A percentile compares a stretch with the other conserved stretches of the same genome.
Conservation (phyloP, 169 alveolate genomes). For the Eimeria brunetti region DNA sequence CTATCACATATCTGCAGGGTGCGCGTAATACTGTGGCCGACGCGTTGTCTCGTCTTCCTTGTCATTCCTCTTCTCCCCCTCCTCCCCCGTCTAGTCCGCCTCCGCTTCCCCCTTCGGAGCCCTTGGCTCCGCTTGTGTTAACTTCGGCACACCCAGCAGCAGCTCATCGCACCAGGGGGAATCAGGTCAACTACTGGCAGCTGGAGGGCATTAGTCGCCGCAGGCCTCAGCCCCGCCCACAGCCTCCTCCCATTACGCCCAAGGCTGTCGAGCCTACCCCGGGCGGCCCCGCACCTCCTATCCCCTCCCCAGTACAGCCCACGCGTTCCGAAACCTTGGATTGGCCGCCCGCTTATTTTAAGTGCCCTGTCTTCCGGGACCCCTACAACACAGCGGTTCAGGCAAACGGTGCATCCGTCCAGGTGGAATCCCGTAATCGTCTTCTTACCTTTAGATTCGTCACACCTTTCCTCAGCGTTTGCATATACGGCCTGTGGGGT, state of each 20-base stretch:
- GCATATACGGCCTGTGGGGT: constrained; percentile 7
- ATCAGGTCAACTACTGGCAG: background rate
- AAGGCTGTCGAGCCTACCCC: background rate
- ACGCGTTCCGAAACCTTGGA: background rate
- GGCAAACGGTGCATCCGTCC: background rate
- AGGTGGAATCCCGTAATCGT: background rate
- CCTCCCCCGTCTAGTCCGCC: no score
- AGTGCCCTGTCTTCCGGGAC: constrained; percentile 6
- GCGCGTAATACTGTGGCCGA: background rate
- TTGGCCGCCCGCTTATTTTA: constrained; percentile 6
- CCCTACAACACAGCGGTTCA: background rate
- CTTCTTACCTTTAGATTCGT: background rate
- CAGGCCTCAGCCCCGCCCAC: background rate
- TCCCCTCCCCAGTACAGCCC: background rate
- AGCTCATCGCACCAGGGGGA: background rate
- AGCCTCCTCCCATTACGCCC: background rate
- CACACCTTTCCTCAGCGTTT: background rate
- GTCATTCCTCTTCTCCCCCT: no score
- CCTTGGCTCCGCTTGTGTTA: no score
- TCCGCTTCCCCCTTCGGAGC: no score
- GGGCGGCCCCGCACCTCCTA: background rate
- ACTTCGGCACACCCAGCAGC: no score
- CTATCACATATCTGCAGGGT: background rate
- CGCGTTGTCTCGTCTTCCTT: background rate
- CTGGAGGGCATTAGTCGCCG: background rate